phyloP scores from a whole-genome alignment of 129 eudicot genomes.

The Chrysanthemum makinoi region DNA sequence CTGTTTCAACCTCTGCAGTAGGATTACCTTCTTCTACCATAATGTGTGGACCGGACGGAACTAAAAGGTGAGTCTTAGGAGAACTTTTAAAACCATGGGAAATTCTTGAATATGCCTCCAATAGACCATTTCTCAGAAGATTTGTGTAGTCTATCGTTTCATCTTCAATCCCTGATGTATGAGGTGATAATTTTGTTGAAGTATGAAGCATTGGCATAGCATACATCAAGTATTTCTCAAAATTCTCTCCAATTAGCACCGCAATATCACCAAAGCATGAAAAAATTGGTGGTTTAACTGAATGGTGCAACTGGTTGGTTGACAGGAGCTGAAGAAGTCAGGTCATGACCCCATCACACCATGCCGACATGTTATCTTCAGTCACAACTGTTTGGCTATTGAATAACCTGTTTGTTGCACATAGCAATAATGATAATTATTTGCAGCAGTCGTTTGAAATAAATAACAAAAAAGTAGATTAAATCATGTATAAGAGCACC shows the following conservation, averaged over 20 bases:
- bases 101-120: conserved; percentile 96
- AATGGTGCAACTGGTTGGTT: conserved; percentile 77
- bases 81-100: conserved; percentile 92
- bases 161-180: conserved; percentile 72
- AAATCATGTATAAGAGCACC: too few relatives aligned
- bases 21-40: too few relatives aligned
- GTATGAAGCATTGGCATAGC: conserved; percentile 97
- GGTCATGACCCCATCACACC: conserved; percentile 94
- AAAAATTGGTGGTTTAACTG: conserved; percentile 86
- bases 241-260: conserved; percentile 80
- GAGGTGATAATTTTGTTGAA: conserved; percentile 83
- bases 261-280: conserved; percentile 94
- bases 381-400: too few relatives aligned
- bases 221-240: conserved; percentile 86
- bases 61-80: conserved; percentile 71
- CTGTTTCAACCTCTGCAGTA: too few relatives aligned
- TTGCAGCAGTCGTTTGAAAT: too few relatives aligned
- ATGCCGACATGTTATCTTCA: conserved; percentile 52
- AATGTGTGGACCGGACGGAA: too few relatives aligned
- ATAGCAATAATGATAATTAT: too few relatives aligned
- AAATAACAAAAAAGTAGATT: too few relatives aligned
- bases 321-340: conserved; percentile 81
- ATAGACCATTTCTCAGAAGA: conserved; percentile 77
- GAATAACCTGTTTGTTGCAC: too few relatives aligned
- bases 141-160: conserved; percentile 46